Evolutionary conservation across 768 basidiomycete genomes (phyloP).

Genomic region (Naganishia antarctica): DNA sequence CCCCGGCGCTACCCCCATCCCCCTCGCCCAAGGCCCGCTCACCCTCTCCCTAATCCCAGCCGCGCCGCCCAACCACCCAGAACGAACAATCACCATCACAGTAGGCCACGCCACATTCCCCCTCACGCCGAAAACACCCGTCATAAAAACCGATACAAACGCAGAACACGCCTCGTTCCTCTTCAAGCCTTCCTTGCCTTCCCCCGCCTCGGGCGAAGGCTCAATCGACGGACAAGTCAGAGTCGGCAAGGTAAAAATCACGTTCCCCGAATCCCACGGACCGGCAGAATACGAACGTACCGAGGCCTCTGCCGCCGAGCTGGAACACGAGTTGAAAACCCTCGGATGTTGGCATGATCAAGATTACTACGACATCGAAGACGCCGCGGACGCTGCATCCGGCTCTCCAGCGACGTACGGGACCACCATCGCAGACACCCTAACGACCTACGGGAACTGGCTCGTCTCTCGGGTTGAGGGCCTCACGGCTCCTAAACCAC

Average conservation of each 20-base stretch:
- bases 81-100: constrained; percentile 37
- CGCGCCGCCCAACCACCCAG: constrained; percentile 34
- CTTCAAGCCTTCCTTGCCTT: constrained; percentile 31
- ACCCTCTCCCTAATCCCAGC: constrained; percentile 40
- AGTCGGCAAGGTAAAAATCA: constrained; percentile 43
- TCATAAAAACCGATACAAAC: constrained; percentile 39
- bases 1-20: constrained; percentile 31
- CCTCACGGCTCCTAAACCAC: constrained; percentile 8
- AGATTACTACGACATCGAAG: constrained; percentile 43
- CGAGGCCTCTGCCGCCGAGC: constrained; percentile 33
- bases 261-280: constrained; percentile 3
- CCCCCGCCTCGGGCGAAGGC: constrained; percentile 26
- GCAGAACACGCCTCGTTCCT: constrained; percentile 41
- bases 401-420: not conserved
- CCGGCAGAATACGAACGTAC: constrained; percentile 43
- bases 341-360: constrained; percentile 44
- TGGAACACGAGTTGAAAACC: constrained; percentile 38
- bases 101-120: constrained; percentile 41
- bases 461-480: not conserved
- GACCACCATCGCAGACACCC: constrained; percentile 18
- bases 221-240: not conserved
- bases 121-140: constrained; percentile 35
- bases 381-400: constrained; percentile 5
- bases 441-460: constrained; percentile 3
- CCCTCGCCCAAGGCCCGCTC: constrained; percentile 40